Conservation (phyloP, 2,329 filamentous ascomycete genomes). For the Macrophomina pseudophaseolina region DNA sequence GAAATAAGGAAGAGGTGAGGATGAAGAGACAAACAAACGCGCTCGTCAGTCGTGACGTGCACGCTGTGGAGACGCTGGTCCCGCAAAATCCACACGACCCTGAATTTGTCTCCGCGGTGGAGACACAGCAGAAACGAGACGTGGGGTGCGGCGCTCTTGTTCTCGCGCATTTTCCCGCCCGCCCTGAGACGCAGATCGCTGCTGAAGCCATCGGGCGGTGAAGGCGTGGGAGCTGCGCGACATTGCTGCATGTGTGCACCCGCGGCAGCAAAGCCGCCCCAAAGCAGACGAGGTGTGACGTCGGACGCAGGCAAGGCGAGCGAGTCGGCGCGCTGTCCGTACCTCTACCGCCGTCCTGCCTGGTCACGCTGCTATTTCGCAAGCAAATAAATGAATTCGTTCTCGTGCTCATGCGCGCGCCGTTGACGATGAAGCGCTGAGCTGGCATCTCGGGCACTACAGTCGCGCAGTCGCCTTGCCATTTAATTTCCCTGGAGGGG, state of each 20-base stretch:
- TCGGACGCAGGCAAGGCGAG: neutral
- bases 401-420: neutral
- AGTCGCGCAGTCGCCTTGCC: neutral
- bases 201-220: neutral
- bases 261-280: neutral
- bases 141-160: neutral
- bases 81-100: too few species aligned
- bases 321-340: neutral
- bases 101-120: too few species aligned
- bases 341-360: neutral
- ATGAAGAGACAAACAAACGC: too few species aligned
- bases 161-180: neutral
- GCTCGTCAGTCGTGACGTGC: too few species aligned
- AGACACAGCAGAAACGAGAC: too few species aligned
- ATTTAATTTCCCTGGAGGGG: neutral
- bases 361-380: neutral
- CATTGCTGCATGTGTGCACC: neutral
- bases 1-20: too few species aligned
- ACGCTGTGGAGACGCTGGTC: too few species aligned
- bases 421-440: neutral
- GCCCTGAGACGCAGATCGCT: neutral
- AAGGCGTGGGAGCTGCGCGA: neutral
- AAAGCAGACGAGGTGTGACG: neutral
- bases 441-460: neutral
- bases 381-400: neutral